Base-by-base conservation (phyloP, 345 rosid species). In the rapeseed (Brassica napus) region DNA sequence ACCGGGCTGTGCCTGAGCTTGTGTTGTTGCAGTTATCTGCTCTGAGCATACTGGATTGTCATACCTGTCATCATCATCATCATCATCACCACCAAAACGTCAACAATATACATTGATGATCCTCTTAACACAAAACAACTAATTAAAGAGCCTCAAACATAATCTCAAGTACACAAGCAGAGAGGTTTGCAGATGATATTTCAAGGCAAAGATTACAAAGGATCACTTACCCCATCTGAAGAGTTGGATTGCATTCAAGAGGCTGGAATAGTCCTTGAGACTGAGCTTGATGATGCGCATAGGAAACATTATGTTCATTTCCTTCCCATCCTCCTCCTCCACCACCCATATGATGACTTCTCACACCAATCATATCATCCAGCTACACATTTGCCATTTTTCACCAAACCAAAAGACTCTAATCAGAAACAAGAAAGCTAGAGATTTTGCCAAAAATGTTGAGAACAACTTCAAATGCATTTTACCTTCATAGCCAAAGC, bases 171-270 rank as follows among this genome's bases (percentile, higher is more conserved):
- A 54, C 59, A 54, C 23, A 6, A 54, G 59, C 23, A 5, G 28
- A 26, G 28, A 26, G 59, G 23, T 15, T 6, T 54, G 58, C 58
- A 54, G 58, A 57, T 69, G 31, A 10, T 30, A 2, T 39, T 55
- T 47, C 3, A 67, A 67, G 57, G 44, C 49, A 55, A 26, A 44
- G n/a, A 28, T 18, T n/a, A 34, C 1, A 54, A 66, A 37, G 7
- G 16, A 15, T 24, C 64, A 26, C 28, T 26, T 86, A 94, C 99
- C 99, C 98, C 8, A 93, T 95, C 83, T 95, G 98, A 79, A 95
- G 82, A 60, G 98, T 93, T 69, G 98, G 97, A 74, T 95, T 86
- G 90, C 99, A 95, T 59, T 93, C 96, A 59, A 95, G 68, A 72
- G 88, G 94, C 81, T 91, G 99, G 81, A 79, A 91, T 32, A 93